Evolutionary conservation across 441 rosid species (phyloP), one percentile per base, ranked within the genome.

Genomic region (Capsella rubella): DNA sequence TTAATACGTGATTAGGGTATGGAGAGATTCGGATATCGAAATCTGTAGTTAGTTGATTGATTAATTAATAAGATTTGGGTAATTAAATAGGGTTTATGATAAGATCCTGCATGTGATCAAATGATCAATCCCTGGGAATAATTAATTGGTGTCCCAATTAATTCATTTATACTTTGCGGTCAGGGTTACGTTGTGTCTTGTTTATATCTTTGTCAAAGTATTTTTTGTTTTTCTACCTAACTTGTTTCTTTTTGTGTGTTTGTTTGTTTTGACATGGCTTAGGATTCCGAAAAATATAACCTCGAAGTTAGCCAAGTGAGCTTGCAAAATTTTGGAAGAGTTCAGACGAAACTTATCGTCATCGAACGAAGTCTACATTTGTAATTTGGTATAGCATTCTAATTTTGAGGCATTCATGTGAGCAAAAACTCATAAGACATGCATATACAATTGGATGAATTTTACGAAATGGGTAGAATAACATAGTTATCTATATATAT

Each of bases 81-180:
- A n/a, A 55, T 70, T 62, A 57, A 47, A 32, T 37, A 70, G 12
- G 52, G 47, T 37, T 47, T 64, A 31, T 70, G 80, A 70, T 70
- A 49, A 70, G 75, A 70, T 70, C 69, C n/a, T 64, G 62, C 80
- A 64, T 76, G 80, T 76, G 75, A 69, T 35, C 18, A 55, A 69
- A 75, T 76, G 75, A 69, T 35, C 18, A 55, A 69, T 69, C 71
- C 25, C 12, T 46, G 29, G 32, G 58, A 4, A 54, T 62, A 32
- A 32, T 32, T 32, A 32, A 32, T 21, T 21, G 27, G 42, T 42
- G 13, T 12, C 42, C 42, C 42, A 10, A 10, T 10, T 39, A 35
- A 39, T 39, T 39, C 1, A 39, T 39, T 9, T 39, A 39, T 39
- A 3, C 1, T 39, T 39, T 39, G 13, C 42, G 42, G 13, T 39